Evolutionary conservation across 2,329 filamentous ascomycete genomes (phyloP), one percentile per base, ranked within the genome.

Genomic region (Trichoderma sp.): DNA sequence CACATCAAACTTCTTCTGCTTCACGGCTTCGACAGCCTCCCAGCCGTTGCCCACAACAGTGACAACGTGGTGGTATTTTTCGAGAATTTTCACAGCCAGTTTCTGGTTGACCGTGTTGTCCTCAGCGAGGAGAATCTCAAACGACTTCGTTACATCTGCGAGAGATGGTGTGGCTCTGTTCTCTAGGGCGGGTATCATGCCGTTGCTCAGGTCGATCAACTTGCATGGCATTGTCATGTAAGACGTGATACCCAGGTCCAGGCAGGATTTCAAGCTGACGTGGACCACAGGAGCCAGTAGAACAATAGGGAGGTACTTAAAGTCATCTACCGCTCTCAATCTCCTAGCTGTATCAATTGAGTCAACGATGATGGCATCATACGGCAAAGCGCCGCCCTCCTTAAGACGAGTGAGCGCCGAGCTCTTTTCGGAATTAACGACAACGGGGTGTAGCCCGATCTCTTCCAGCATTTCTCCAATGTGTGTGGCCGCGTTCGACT

Each of bases 211-310:
- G 78, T 99, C 95, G 70, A 97, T 97, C 5, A 94, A 88, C 75
- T 94, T 87, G 80, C 95, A 98, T 9, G 95, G 95, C 17, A 93
- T 97, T 2, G 95, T 98, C 93, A 98, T 97, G 80, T 97, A 98
- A 60, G 94, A 97, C n/a, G 94, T 96, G 73, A 99, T 97, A 70
- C 95, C 94, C 71, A 98, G 86, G 77, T 98, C 95, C 69, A 98
- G 83, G 68, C 94, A 95, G 3, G 93, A 95, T 82, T 97, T 97
- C 73, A 99, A 85, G 78, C 90, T 96, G 72, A 98, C 93, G 70
- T 94, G 92, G 13, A 98, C 93, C 39, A 93, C 84, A 0, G 94
- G 93, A 53, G 93, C 95, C 54, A 98, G 82, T 70, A 98, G 87
- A 52, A 99, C 94, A 71, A 99, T 94, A 2, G 95, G 95, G 54